Conservation (phyloP, 2,329 filamentous ascomycete genomes). For the Nothophaeocryptopus gaeumannii region DNA sequence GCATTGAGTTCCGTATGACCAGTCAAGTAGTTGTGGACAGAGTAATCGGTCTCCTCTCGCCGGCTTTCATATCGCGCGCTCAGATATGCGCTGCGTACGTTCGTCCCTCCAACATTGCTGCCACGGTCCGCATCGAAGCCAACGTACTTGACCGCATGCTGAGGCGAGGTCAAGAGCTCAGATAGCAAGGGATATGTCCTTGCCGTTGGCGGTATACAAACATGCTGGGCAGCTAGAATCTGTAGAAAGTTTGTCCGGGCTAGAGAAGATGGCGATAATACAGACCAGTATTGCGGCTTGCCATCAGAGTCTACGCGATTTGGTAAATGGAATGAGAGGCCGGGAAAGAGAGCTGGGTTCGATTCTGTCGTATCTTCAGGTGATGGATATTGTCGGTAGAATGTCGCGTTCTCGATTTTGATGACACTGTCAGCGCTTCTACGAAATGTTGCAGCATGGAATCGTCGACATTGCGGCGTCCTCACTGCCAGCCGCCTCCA, state of each 20-base stretch:
- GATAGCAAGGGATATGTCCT: conserved; percentile 77
- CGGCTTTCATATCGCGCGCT: conserved; percentile 87
- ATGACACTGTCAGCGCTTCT: conserved; percentile 42
- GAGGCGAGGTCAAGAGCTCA: conserved; percentile 55
- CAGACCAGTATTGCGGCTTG: conserved; percentile 67
- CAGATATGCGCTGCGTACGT: conserved; percentile 72
- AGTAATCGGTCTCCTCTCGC: conserved; percentile 83
- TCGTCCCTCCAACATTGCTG: conserved; percentile 50
- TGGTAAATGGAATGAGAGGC: conserved; percentile 68
- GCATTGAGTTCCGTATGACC: conserved; percentile 84
- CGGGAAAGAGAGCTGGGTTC: conserved; percentile 53
- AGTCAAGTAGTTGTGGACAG: conserved; percentile 73
- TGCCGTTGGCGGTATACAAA: conserved; percentile 72
- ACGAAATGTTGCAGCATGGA: conserved; percentile 8
- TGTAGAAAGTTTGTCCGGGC: conserved; percentile 83
- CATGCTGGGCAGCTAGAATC: conserved; percentile 69
- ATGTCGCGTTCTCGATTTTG: conserved; percentile 73
- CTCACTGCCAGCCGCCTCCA: conserved; percentile 16
- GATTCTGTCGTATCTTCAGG: conserved; percentile 42
- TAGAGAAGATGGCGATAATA: conserved; percentile 74
- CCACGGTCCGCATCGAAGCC: conserved; percentile 77
- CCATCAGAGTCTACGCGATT: conserved; percentile 2
- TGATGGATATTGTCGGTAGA: conserved; percentile 71
- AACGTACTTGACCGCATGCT: conserved; percentile 77
- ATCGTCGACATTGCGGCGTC: conserved; percentile 17